Base-by-base conservation (phyloP, 1,139 yeast species). In the Suhomyces wounanorum region DNA sequence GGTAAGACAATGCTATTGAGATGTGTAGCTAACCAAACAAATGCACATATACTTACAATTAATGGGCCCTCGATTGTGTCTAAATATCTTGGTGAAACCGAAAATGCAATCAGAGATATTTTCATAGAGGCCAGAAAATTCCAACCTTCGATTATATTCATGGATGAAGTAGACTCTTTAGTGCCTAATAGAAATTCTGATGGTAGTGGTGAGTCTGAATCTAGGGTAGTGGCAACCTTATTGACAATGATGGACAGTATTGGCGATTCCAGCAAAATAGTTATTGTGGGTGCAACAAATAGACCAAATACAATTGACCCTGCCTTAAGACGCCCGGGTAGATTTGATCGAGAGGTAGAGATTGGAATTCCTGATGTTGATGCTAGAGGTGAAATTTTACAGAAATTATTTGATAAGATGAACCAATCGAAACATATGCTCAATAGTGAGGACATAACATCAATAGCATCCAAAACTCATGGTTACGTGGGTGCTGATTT, bases 1-100 rank as follows among this genome's bases (percentile, higher is more conserved):
- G 99, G 99, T 49, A 94, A 94, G 66, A 89, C 98, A 0, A 83
- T 92, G 90, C 76, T 94, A 14, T 73, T 95, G 43, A 78, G 89
- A 50, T 88, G 96, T 35, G 85, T 94, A 11, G 96, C 97, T 0
- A 74, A 79, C 51, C 87, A 85, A 48, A 67, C 75, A 6, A 77
- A 83, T 55, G 96, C 96, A 0, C 98, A 92, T 67, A 84, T 92
- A 0, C 75, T 92, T 45, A 84, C 89, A 1, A 87, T 94, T 26
- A 88, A 89, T 63, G 97, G 98, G 0, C 96, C 98, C 0, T 85
- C 96, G 0, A 88, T 94, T 48, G 94, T 91, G 1, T 89, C 97
- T 4, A 91, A 91, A 64, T 94, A 92, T 62, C 70, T 91, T 40
- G 99, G 99, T 3, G 98, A 92, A 61, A 91, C 98, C 0, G 99